Base-by-base conservation (phyloP, 177 flowering plant genomes). In the Telopea speciosissima region DNA sequence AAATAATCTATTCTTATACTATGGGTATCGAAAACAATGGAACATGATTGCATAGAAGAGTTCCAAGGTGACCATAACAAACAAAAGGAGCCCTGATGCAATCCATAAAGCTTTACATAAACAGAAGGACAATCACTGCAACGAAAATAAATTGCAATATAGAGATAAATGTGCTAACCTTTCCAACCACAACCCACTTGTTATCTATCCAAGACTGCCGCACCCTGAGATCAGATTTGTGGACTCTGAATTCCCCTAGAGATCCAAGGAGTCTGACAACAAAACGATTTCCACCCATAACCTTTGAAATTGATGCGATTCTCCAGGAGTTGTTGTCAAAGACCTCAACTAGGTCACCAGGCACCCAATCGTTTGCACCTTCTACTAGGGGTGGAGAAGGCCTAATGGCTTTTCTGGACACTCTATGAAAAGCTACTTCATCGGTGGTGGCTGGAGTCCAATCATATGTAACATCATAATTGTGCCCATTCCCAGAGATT, bases 321-420 rank as follows among this genome's bases (percentile, higher is more conserved):
- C 85, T 89, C 98, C 98, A 92, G 31, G 88, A 86, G 62, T 70
- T 70, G 19, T 79, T 70, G 65, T 85, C 80, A 71, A 85, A 85
- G 21, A 92, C 90, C 82, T 92, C 98, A 5, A 86, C 87, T 60
- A 88, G 60, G 66, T 85, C 90, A 70, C 95, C 90, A 68, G 81
- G 72, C 52, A 68, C 72, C 94, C 88, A 88, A 71, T 76, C 72
- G 21, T 77, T 79, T 11, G 45, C 26, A 68, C 69, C 66, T 26
- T 76, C 77, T 31, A 72, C 65, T 1, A 56, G 52, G 62, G 91
- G 96, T 69, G 93, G 91, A 70, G 78, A 81, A 44, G 96, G 96
- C 81, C 97, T 83, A 31, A 90, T 81, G 24, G 70, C 75, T 71
- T 82, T 88, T 78, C 84, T 79, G 8, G 92, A 69, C 11, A 91